Percentiles rank a stretch among this genome's conserved stretches.
These are phyloP conservation scores for Xeromyces bisporus DNA, from an alignment of 495 filamentous ascomycete genomes.

Conservation along the genomic window DNA sequence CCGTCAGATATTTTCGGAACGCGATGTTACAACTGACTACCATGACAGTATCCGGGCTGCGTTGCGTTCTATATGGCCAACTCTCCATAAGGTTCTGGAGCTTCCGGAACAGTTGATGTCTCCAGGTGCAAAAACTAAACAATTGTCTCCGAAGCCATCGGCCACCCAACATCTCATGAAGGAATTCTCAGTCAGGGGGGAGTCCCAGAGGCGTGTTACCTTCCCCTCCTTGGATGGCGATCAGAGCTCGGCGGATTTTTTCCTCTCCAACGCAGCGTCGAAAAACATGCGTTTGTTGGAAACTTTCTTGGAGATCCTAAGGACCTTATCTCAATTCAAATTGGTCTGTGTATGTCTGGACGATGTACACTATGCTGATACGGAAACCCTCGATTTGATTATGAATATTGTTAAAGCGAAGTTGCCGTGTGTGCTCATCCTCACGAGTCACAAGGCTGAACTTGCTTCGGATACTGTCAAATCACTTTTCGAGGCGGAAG, in stretches of 20 bases:
- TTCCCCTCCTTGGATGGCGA: conserved; percentile 20
- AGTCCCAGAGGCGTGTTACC: conserved; percentile 18
- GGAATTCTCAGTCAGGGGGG: conserved; percentile 13
- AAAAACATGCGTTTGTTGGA: conserved; percentile 68
- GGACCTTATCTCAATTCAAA: conserved; percentile 57
- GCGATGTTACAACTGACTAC: conserved; percentile 67
- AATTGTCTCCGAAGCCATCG: conserved; percentile 15
- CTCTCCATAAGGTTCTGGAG: conserved; percentile 58
- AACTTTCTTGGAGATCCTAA: conserved; percentile 68
- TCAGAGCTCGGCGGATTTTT: conserved; percentile 51
- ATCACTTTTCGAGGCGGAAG: conserved; percentile 23
- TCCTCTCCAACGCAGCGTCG: conserved; percentile 47
- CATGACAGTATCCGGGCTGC: conserved; percentile 58
- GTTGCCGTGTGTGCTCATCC: conserved; percentile 61
- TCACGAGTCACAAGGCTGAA: conserved; percentile 31
- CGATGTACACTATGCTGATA: conserved; percentile 74
- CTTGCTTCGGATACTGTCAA: conserved; percentile 23
- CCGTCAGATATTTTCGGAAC: conserved; percentile 81
- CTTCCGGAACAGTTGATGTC: conserved; percentile 59
- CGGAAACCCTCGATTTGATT: conserved; percentile 67
- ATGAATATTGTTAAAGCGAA: conserved; percentile 52
- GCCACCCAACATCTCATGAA: conserved; percentile 16
- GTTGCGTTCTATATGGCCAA: conserved; percentile 60
- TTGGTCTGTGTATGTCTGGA: conserved; percentile 74
- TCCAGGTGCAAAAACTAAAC: conserved; percentile 21